These are phyloP conservation scores for Botrytis porri DNA, from an alignment of 2,329 filamentous ascomycete genomes.

Conservation along the genomic window DNA sequence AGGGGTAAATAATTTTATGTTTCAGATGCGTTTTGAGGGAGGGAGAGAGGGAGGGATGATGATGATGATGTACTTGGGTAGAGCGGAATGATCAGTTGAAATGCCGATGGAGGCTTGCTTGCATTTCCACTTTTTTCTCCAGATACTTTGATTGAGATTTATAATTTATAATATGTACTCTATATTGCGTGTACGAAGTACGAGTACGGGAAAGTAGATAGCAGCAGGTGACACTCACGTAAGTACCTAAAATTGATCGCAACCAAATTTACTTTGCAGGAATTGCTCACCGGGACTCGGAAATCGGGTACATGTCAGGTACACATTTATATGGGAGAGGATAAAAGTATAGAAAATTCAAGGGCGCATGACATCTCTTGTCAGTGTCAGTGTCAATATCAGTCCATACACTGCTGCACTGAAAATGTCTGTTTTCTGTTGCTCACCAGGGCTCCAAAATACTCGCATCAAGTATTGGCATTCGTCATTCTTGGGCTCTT, in stretches of 20 bases:
- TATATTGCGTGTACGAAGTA: neutral
- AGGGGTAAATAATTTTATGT: neutral
- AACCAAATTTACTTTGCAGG: neutral
- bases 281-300: neutral
- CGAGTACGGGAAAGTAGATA: neutral
- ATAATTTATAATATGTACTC: too few species aligned
- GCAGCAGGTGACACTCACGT: neutral
- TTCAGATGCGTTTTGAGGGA: neutral
- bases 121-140: constrained; percentile 12
- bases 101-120: neutral
- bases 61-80: neutral
- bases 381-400: neutral
- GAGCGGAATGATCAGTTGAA: neutral
- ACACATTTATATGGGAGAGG: neutral
- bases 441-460: neutral
- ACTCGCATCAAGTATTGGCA: constrained; percentile 1
- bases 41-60: neutral
- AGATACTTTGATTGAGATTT: neutral
- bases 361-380: neutral
- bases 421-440: neutral
- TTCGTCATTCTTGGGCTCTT: neutral
- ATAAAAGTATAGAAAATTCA: neutral
- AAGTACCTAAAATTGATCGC: neutral
- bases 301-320: neutral
- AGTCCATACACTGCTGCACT: neutral